These are phyloP conservation scores for Rubroboletus satanas DNA, from an alignment of 768 basidiomycete genomes.

Conservation along the genomic window DNA sequence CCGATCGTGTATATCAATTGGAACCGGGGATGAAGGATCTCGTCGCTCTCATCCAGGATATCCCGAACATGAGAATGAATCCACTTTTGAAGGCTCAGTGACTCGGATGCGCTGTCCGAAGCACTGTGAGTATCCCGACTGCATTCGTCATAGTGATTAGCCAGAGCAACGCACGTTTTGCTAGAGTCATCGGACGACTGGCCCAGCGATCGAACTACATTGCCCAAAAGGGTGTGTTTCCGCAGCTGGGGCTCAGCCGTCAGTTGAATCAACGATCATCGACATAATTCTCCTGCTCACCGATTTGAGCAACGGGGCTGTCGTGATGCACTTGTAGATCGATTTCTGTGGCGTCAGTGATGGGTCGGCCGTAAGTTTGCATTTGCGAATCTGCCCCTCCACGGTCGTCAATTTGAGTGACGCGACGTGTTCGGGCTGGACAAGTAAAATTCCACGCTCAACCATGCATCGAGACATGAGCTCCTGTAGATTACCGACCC, in stretches of 20 bases:
- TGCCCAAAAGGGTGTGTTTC: background rate
- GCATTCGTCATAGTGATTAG: background rate
- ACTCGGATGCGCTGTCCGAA: too few relatives aligned
- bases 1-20: too few relatives aligned
- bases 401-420: slow-evolving; percentile 44
- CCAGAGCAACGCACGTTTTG: too few relatives aligned
- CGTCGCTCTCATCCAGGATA: too few relatives aligned
- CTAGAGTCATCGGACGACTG: background rate
- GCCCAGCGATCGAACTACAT: background rate
- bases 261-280: background rate
- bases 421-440: slow-evolving; percentile 49
- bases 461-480: slow-evolving; percentile 36
- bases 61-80: too few relatives aligned
- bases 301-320: background rate
- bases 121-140: too few relatives aligned
- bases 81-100: too few relatives aligned
- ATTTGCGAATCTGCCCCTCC: background rate
- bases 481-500: slow-evolving; percentile 20
- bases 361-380: background rate
- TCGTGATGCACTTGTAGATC: background rate
- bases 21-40: too few relatives aligned
- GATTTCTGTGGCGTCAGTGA: background rate
- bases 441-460: slow-evolving; percentile 38
- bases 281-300: background rate
- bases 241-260: background rate